A percentile compares a stretch with the other conserved stretches of the same genome.
These are phyloP conservation scores for Shiraia bambusicola DNA, from an alignment of 2,329 filamentous ascomycete species.

Conservation along the genomic window DNA sequence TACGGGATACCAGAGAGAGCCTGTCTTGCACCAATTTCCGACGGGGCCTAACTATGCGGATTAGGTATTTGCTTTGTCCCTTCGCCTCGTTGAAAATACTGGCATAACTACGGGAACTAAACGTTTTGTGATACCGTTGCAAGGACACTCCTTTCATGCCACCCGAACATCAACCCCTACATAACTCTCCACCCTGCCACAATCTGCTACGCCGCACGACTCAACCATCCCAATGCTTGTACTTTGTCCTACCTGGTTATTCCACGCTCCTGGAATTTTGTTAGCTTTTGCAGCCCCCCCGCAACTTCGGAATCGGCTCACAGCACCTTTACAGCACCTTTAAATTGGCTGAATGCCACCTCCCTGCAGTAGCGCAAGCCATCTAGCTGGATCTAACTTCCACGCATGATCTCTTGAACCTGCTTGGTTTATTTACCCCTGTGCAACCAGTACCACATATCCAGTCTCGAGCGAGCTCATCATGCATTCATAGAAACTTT, in stretches of 20 bases:
- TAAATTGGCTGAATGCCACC: constrained; percentile 31
- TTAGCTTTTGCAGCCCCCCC: constrained; percentile 13
- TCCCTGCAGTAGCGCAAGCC: constrained; percentile 36
- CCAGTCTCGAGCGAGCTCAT: constrained; percentile 27
- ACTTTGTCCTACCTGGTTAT: constrained; percentile 23
- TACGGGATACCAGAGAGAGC: constrained; percentile 15
- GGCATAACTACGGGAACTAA: constrained; percentile 13
- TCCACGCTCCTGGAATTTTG: constrained; percentile 23
- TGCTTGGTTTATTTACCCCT: constrained; percentile 24
- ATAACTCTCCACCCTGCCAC: constrained; percentile 20
- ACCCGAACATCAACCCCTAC: constrained; percentile 8
- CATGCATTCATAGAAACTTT: constrained; percentile 24
- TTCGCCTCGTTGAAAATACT: constrained; percentile 17
- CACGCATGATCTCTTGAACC: constrained; percentile 23
- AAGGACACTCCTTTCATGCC: constrained; percentile 20
- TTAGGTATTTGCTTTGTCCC: constrained; percentile 6
- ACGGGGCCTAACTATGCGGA: constrained; percentile 14
- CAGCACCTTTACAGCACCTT: constrained; percentile 21
- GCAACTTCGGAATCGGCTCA: constrained; percentile 19
- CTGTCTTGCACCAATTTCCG: constrained; percentile 27
- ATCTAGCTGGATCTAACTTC: constrained; percentile 28
- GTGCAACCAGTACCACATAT: constrained; percentile 20
- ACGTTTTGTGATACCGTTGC: constrained; percentile 13
- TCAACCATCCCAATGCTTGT: constrained; percentile 29
- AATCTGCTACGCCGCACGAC: constrained; percentile 21